These are phyloP conservation scores for Diaporthe sp. DNA, from an alignment of 2,329 filamentous ascomycete species.

Conservation along the genomic window DNA sequence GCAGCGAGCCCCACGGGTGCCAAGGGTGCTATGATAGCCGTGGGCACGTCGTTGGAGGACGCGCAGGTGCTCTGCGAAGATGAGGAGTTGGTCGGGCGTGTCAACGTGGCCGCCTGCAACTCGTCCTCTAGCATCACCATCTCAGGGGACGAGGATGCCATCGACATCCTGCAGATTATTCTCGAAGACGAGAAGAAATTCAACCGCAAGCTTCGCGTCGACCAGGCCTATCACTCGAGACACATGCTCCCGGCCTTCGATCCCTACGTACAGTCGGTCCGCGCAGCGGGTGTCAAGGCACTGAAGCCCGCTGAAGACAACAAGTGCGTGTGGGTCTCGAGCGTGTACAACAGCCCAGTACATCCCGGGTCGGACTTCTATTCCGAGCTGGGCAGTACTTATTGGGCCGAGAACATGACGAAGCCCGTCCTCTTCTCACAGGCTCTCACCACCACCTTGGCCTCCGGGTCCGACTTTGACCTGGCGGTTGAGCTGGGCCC, in stretches of 20 bases:
- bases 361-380: too few species aligned
- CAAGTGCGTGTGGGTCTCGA: too few species aligned
- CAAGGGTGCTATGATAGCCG: conserved; percentile 31
- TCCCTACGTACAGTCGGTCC: too few species aligned
- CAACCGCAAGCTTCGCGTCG: conserved; percentile 42
- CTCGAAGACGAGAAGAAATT: conserved; percentile 47
- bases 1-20: conserved; percentile 19
- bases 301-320: too few species aligned
- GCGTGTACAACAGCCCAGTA: too few species aligned
- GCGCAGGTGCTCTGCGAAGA: conserved; percentile 39
- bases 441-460: too few species aligned
- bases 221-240: conserved; percentile 52
- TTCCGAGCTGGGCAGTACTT: too few species aligned
- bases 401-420: too few species aligned
- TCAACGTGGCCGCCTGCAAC: conserved; percentile 47
- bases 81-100: conserved; percentile 43
- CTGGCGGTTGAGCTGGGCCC: too few species aligned
- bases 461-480: too few species aligned
- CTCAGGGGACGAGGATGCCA: conserved; percentile 46
- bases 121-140: conserved; percentile 47
- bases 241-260: conserved; percentile 48
- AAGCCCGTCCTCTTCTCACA: too few species aligned
- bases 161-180: conserved; percentile 44
- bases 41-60: background rate
- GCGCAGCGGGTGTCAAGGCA: too few species aligned